Conservation (phyloP, 2,329 filamentous ascomycete genomes). For the Epichloe sp. region DNA sequence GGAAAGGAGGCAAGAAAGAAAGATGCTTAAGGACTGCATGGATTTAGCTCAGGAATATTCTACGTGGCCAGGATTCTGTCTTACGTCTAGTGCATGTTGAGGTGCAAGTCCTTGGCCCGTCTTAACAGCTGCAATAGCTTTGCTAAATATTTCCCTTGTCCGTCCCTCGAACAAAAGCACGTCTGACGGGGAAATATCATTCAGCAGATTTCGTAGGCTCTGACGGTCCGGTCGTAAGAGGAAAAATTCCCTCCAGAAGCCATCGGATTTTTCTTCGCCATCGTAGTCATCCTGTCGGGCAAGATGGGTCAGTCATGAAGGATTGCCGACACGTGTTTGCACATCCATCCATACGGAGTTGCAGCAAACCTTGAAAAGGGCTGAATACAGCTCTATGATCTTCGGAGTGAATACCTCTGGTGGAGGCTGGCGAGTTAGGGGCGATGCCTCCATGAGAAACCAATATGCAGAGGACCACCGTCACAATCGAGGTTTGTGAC, state of each 20-base stretch:
- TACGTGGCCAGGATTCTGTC: conserved; percentile 12
- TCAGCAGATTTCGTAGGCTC: conserved; percentile 55
- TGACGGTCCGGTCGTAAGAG: conserved; percentile 67
- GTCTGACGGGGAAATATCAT: conserved; percentile 58
- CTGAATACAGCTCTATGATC: conserved; percentile 79
- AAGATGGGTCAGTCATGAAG: conserved; percentile 16
- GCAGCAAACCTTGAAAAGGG: conserved; percentile 56
- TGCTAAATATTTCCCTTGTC: conserved; percentile 64
- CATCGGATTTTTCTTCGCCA: conserved; percentile 60
- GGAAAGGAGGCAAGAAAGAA: conserved; percentile 66
- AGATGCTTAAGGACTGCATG: conserved; percentile 70
- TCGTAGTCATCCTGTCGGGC: conserved; percentile 41
- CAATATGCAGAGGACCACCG: conserved; percentile 1
- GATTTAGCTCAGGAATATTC: conserved; percentile 10
- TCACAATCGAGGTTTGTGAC: neutral
- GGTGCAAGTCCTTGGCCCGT: conserved; percentile 47
- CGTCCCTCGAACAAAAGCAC: conserved; percentile 65
- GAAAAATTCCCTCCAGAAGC: conserved; percentile 96
- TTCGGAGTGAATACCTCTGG: conserved; percentile 90
- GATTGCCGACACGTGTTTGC: conserved; percentile 5
- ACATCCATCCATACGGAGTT: conserved; percentile 12
- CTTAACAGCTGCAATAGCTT: conserved; percentile 58
- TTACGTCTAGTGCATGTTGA: conserved; percentile 75
- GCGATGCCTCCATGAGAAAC: conserved; percentile 69
- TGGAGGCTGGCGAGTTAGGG: conserved; percentile 80